Percentiles rank a stretch among this genome's conserved stretches.
Conservation (phyloP, 352 stramenopile genomes). For the Pythium sukuiense region DNA sequence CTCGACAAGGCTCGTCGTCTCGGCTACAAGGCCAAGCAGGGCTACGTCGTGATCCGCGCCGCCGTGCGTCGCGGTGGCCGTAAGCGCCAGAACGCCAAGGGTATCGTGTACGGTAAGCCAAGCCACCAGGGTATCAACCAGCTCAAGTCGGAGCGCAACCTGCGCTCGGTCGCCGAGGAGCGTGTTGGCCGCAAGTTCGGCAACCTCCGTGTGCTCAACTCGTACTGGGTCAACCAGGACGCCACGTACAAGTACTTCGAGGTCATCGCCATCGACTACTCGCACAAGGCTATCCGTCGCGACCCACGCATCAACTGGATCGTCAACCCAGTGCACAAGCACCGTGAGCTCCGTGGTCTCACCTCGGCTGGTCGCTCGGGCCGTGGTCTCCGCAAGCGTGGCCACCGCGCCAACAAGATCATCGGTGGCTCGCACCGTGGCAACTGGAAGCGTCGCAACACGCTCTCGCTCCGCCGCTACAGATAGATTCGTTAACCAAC, state of each 20-base stretch:
- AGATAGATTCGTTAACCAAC: slow-evolving; percentile 64
- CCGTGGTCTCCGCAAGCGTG: slow-evolving; percentile 97
- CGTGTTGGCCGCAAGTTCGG: slow-evolving; percentile 96
- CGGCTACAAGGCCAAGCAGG: slow-evolving; percentile 99
- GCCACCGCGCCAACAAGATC: slow-evolving; percentile 99
- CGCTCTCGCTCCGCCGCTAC: slow-evolving; percentile 97
- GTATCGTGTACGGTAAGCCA: slow-evolving; percentile 99
- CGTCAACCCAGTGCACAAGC: slow-evolving; percentile 98
- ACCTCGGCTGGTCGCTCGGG: slow-evolving; percentile 97
- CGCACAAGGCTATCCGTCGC: slow-evolving; percentile 97
- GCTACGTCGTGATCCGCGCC: slow-evolving; percentile 97
- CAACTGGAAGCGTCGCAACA: slow-evolving; percentile 99
- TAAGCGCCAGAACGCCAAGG: slow-evolving; percentile 99
- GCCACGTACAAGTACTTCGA: slow-evolving; percentile 99
- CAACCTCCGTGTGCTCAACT: slow-evolving; percentile 99
- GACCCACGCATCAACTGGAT: slow-evolving; percentile 99
- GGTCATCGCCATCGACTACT: slow-evolving; percentile 99
- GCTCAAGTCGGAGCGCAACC: slow-evolving; percentile 98
- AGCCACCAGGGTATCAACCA: slow-evolving; percentile 99
- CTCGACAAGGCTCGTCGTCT: slow-evolving; percentile 99
- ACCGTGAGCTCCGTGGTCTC: slow-evolving; percentile 98
- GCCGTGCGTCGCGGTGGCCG: slow-evolving; percentile 97
- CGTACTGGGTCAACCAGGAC: slow-evolving; percentile 99
- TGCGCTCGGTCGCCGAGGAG: slow-evolving; percentile 98
- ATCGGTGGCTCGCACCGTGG: slow-evolving; percentile 96